Evolutionary conservation across 257 asterid genomes (phyloP).

Genomic region (Cordia subcordata): DNA sequence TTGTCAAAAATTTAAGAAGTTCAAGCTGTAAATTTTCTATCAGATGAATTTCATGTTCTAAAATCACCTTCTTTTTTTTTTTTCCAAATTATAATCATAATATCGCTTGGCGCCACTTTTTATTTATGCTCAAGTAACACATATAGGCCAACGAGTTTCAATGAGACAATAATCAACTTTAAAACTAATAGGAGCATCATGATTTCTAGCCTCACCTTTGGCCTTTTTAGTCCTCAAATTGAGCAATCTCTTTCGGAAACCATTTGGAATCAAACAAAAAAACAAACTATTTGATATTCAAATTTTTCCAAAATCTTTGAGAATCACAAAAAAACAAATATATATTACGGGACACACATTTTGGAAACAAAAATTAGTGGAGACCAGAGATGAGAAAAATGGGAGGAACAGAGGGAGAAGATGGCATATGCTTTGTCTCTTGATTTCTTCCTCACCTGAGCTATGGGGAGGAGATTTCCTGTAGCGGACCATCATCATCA

Average conservation of each 20-base stretch:
- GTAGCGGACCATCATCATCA: conserved; percentile 20
- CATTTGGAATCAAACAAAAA: conserved; percentile 1
- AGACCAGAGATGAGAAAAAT: neutral
- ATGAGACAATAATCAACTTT: no score
- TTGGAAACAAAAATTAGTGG: neutral
- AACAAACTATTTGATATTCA: conserved; percentile 6
- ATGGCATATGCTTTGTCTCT: neutral
- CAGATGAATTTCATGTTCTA: no score
- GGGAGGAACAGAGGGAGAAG: neutral
- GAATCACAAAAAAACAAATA: conserved; percentile 11
- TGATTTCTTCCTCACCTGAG: neutral
- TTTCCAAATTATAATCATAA: no score
- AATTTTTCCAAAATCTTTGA: conserved; percentile 5
- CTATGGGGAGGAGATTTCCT: conserved; percentile 53
- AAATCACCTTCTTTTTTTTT: no score
- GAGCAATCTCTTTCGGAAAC: conserved; percentile 37
- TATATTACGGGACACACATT: neutral
- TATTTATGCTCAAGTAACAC: no score
- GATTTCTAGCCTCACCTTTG: conserved; percentile 25
- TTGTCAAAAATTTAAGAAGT: no score
- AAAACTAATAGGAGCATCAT: no score
- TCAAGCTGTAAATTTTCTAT: no score
- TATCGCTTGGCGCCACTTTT: no score
- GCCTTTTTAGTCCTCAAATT: conserved; percentile 33
- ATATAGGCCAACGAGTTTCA: no score